These are phyloP conservation scores for Dioscorea cayenensis DNA, from an alignment of 116 monocot species.

Conservation along the genomic window DNA sequence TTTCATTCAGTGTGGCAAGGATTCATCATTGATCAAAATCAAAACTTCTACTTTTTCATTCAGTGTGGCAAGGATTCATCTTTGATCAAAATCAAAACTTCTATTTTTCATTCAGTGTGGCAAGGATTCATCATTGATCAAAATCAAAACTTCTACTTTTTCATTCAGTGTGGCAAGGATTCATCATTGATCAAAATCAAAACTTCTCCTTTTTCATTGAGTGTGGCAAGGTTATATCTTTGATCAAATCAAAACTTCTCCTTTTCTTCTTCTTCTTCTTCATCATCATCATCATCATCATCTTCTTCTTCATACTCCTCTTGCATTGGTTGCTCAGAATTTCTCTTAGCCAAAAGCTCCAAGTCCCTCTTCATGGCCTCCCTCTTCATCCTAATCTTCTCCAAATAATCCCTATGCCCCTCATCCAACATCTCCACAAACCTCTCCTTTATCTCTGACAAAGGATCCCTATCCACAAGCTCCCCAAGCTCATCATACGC, in stretches of 20 bases:
- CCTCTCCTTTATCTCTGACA: slow-evolving; percentile 70
- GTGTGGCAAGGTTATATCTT: too few relatives aligned
- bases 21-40: slow-evolving; percentile 5
- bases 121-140: too few relatives aligned
- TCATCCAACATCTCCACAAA: slow-evolving; percentile 74
- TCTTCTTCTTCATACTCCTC: slow-evolving; percentile 12
- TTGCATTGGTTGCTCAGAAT: slow-evolving; percentile 3
- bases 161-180: too few relatives aligned
- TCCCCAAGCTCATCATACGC: slow-evolving; percentile 55
- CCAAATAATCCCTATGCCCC: slow-evolving; percentile 52
- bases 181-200: slow-evolving; percentile 4
- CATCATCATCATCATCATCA: background rate
- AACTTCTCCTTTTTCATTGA: background rate
- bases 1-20: too few relatives aligned
- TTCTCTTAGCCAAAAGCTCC: slow-evolving; percentile 30
- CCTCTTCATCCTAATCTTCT: slow-evolving; percentile 35
- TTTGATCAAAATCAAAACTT: too few relatives aligned
- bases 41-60: background rate
- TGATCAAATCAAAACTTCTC: too few relatives aligned
- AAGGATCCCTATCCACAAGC: slow-evolving; percentile 66
- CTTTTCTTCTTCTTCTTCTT: background rate
- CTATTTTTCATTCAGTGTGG: too few relatives aligned
- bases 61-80: too few relatives aligned
- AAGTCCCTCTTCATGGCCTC: slow-evolving; percentile 33
- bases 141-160: too few relatives aligned